Evolutionary conservation across 805 yeast genomes (phyloP).

Genomic region (Saturnispora quitensis): DNA sequence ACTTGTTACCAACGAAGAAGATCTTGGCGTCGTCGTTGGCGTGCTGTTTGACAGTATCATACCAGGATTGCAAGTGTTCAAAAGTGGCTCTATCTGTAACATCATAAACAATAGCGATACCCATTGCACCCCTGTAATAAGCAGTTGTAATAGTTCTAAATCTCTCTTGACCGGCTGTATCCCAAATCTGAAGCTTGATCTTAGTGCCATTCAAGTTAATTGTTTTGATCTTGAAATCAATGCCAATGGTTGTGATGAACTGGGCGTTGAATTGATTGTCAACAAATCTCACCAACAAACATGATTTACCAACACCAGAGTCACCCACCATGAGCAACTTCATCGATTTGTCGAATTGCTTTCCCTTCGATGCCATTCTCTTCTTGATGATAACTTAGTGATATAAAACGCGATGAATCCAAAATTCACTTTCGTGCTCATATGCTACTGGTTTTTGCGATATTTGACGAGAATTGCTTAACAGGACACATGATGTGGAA

Average conservation of each 20-base stretch:
- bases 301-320: conserved; percentile 82
- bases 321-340: conserved; percentile 90
- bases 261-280: conserved; percentile 96
- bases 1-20: conserved; percentile 91
- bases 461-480: background rate
- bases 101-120: conserved; percentile 75
- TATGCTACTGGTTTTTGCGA: background rate
- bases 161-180: conserved; percentile 96
- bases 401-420: background rate
- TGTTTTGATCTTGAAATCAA: conserved; percentile 95
- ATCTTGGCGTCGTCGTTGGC: conserved; percentile 95
- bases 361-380: conserved; percentile 38
- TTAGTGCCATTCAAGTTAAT: conserved; percentile 88
- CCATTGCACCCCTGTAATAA: conserved; percentile 84
- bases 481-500: background rate
- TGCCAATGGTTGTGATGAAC: conserved; percentile 95
- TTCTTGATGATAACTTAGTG: background rate
- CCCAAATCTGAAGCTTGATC: conserved; percentile 94
- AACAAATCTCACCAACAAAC: conserved; percentile 84
- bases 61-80: conserved; percentile 91
- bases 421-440: background rate
- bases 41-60: conserved; percentile 88
- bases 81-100: conserved; percentile 87
- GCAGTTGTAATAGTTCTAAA: conserved; percentile 93
- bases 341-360: conserved; percentile 83